These are phyloP conservation scores for Alternaria sp. DNA, from an alignment of 2,329 filamentous ascomycete species.

Conservation along the genomic window DNA sequence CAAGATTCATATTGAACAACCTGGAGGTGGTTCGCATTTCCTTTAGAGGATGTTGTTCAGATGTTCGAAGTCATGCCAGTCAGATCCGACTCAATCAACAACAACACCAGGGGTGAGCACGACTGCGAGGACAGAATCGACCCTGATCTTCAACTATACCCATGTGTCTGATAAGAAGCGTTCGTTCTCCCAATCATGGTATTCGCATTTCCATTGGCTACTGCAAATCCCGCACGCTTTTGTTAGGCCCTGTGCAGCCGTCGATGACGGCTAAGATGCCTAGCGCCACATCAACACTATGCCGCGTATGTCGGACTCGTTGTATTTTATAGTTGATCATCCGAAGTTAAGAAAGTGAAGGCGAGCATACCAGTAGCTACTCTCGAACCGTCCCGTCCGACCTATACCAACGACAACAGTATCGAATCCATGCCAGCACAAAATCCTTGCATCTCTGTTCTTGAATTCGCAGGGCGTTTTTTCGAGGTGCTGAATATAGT, in stretches of 20 bases:
- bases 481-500: constrained; percentile 23
- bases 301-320: background rate
- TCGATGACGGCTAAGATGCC: constrained; percentile 21
- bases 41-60: background rate
- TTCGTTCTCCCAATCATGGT: constrained; percentile 19
- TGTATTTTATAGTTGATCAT: background rate
- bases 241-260: constrained; percentile 12
- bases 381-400: background rate
- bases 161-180: background rate
- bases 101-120: background rate
- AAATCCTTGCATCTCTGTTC: constrained; percentile 1
- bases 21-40: background rate
- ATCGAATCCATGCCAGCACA: constrained; percentile 3
- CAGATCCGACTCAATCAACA: background rate
- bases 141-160: background rate
- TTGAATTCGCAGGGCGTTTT: constrained; percentile 13
- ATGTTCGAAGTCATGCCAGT: background rate
- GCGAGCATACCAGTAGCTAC: constrained; percentile 10
- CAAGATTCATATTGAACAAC: no score
- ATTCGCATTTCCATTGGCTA: constrained; percentile 15
- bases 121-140: background rate
- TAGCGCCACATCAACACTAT: constrained; percentile 15
- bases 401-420: constrained; percentile 1
- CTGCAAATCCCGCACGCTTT: constrained; percentile 14
- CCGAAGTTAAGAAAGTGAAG: no score